A percentile compares a stretch with the other conserved stretches of the same genome.
Conservation (phyloP, 306 rosid genomes). For the Pueraria montana region DNA sequence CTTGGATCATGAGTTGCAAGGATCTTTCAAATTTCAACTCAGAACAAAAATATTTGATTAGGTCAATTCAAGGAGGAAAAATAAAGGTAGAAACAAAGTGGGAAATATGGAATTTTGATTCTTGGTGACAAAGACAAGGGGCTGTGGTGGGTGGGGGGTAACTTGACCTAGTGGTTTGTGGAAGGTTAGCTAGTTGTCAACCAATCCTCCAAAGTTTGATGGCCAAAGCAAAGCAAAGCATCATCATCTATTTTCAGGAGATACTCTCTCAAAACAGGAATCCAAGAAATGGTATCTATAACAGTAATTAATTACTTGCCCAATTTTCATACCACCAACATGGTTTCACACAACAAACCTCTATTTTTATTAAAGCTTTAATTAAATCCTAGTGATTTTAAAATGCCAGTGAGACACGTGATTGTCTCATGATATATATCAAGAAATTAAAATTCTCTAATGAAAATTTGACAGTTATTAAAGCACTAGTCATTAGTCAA, state of each 20-base stretch:
- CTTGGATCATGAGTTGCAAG: conserved; percentile 47
- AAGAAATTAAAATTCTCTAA: background rate
- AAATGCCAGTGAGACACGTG: background rate
- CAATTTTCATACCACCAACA: background rate
- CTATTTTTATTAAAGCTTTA: background rate
- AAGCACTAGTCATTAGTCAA: background rate
- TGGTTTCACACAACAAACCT: background rate
- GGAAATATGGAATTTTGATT: conserved; percentile 52
- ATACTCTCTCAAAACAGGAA: conserved; percentile 52
- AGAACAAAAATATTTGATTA: conserved; percentile 48
- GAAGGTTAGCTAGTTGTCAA: conserved; percentile 55
- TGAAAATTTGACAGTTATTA: background rate
- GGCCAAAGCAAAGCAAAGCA: conserved; percentile 57
- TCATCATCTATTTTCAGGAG: conserved; percentile 42
- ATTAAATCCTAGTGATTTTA: background rate
- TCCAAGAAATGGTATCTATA: conserved; percentile 58
- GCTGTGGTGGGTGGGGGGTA: conserved; percentile 47
- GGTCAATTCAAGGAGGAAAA: conserved; percentile 45
- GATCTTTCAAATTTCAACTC: conserved; percentile 52
- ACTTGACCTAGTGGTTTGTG: conserved; percentile 61
- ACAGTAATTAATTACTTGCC: conserved; percentile 6
- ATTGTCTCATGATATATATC: background rate
- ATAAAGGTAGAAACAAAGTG: conserved; percentile 35
- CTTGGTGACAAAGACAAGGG: conserved; percentile 41
- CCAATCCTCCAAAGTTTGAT: conserved; percentile 52